Conservation (phyloP, 2,329 filamentous ascomycete species). For the Alternaria arborescens region DNA sequence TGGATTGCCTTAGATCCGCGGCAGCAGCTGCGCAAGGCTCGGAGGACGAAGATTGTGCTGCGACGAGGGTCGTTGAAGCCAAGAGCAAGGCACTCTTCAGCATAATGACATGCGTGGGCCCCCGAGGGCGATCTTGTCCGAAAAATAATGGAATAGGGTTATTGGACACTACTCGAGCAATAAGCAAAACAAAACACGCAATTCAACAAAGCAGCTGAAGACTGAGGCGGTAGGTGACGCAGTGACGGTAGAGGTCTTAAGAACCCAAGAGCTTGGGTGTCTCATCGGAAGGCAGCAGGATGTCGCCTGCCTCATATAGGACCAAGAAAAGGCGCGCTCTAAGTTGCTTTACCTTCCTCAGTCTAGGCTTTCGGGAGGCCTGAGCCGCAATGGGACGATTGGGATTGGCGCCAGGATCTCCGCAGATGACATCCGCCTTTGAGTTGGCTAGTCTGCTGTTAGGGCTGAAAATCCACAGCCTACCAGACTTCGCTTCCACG, state of each 20-base stretch:
- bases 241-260: neutral
- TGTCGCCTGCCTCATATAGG: conserved; percentile 13
- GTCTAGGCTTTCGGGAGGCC: conserved; percentile 9
- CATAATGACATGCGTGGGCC: conserved; percentile 12
- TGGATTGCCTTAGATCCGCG: conserved; percentile 4
- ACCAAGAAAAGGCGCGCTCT: conserved; percentile 7
- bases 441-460: conserved; percentile 11
- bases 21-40: conserved; percentile 34
- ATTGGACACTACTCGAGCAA: neutral
- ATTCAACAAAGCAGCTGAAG: neutral
- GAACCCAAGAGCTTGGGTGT: conserved; percentile 7
- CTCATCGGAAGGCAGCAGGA: conserved; percentile 15
- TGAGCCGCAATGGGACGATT: conserved; percentile 4
- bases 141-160: neutral
- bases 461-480: neutral
- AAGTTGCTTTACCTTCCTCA: conserved; percentile 1
- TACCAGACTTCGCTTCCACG: conserved; percentile 1
- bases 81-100: conserved; percentile 22
- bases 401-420: conserved; percentile 3
- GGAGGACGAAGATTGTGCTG: conserved; percentile 21
- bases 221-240: neutral
- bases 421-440: conserved; percentile 1
- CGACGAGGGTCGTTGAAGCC: conserved; percentile 22
- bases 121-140: neutral
- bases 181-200: neutral